Evolutionary conservation across 768 basidiomycete genomes (phyloP), one percentile per base, ranked within the genome.

Genomic region (Lentinula aciculospora): DNA sequence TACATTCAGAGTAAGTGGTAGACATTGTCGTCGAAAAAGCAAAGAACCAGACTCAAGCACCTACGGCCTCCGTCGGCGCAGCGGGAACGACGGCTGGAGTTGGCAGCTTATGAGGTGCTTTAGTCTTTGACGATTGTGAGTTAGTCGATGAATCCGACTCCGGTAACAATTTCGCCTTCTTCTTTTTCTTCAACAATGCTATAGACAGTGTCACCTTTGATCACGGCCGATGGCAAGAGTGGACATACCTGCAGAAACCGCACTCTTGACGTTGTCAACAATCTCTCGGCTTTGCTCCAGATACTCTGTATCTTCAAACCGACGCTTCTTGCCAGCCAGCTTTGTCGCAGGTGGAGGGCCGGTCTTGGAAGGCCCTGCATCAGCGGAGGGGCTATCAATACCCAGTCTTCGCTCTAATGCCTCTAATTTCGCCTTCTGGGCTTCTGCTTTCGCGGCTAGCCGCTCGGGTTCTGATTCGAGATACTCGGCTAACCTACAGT

Each of bases 271-370:
- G 62, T 81, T 85, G 62, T 96, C 94, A 2, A 93, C 91, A 27
- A 98, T 83, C 65, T 97, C 94, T 69, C 82, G 78, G 64, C 87
- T 94, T 73, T 96, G 87, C 68, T 98, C 94, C 37, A 99, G 68
- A 67, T 89, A 99, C 69, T 94, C 89, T 2, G 84, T 86, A 66
- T 99, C 96, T 49, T 98, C 94, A 46, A 98, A 86, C 27, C 91
- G 82, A 64, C 92, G 89, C 66, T 96, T 97, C 77, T 81, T 86
- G 9, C 90, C 89, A 0, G 84, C 79, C 3, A 80, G 65, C 17
- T 79, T 71, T 37, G 81, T 68, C 31, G 70, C 58, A 56, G 64
- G 48, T 15, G 72, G 71, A 4, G 72, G 68, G 31, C 70, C 72
- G 5, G 66, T 62, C 4, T 66, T 71, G 9, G 75, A 72, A 32